phyloP scores from a whole-genome alignment of 805 yeast species.

The Suhomyces xylopsoci region DNA sequence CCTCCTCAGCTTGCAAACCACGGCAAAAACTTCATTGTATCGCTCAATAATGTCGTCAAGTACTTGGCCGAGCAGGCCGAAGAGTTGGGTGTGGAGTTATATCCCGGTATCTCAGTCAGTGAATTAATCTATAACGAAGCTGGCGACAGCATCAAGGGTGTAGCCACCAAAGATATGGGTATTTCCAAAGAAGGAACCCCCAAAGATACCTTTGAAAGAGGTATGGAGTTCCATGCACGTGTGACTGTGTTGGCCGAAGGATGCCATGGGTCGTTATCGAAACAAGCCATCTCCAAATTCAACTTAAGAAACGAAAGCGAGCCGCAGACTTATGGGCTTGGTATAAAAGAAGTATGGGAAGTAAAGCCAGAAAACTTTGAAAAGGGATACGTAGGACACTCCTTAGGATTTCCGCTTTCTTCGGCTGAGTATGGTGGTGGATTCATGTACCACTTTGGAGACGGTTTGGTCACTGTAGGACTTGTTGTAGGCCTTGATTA shows the following conservation, averaged over 20 bases:
- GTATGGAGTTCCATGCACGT: slow-evolving; percentile 94
- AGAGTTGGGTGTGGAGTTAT: slow-evolving; percentile 88
- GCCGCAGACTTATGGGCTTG: slow-evolving; percentile 92
- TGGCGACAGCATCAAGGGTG: slow-evolving; percentile 71
- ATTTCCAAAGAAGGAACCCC: slow-evolving; percentile 72
- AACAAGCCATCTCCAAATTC: slow-evolving; percentile 67
- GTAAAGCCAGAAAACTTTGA: slow-evolving; percentile 78
- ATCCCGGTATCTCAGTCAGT: slow-evolving; percentile 84
- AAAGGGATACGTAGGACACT: slow-evolving; percentile 78
- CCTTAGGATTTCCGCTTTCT: slow-evolving; percentile 84
- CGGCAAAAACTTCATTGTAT: slow-evolving; percentile 80
- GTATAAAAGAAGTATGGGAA: slow-evolving; percentile 97
- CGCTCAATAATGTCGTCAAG: slow-evolving; percentile 76
- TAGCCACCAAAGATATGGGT: slow-evolving; percentile 94
- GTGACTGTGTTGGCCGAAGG: slow-evolving; percentile 93
- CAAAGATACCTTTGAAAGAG: slow-evolving; percentile 83
- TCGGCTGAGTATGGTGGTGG: slow-evolving; percentile 90
- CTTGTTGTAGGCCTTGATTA: slow-evolving; percentile 94
- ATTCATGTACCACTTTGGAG: slow-evolving; percentile 95
- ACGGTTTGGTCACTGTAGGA: slow-evolving; percentile 86
- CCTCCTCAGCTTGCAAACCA: slow-evolving; percentile 87
- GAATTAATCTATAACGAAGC: slow-evolving; percentile 62
- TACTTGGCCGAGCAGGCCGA: slow-evolving; percentile 87
- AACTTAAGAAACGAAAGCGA: slow-evolving; percentile 60
- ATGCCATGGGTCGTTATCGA: slow-evolving; percentile 93